Conservation (phyloP, 495 filamentous ascomycete species). For the Neurospora sp. region DNA sequence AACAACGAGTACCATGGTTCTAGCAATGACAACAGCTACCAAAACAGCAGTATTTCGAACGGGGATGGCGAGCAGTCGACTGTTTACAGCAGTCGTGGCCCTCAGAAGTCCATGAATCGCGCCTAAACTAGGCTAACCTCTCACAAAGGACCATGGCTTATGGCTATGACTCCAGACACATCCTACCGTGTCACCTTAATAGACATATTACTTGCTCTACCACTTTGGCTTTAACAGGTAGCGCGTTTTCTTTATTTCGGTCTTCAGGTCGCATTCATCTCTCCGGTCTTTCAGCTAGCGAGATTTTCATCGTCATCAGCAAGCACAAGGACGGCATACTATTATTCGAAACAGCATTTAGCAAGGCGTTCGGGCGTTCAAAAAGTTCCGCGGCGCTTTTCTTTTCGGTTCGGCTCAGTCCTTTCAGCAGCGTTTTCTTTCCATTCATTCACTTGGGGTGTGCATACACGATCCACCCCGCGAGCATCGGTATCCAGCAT, state of each 20-base stretch:
- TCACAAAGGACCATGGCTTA: neutral
- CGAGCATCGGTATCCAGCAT: neutral
- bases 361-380: neutral
- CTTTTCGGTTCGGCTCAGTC: neutral
- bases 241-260: neutral
- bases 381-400: neutral
- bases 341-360: neutral
- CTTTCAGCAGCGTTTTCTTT: neutral
- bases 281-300: neutral
- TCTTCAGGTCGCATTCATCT: neutral
- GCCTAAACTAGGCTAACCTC: neutral
- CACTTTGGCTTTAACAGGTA: neutral
- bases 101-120: neutral
- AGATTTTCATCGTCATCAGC: neutral
- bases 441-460: neutral
- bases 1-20: neutral
- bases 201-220: neutral
- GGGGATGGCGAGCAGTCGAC: neutral
- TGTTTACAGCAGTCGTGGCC: neutral
- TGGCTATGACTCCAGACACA: neutral
- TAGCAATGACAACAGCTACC: neutral
- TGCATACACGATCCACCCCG: neutral
- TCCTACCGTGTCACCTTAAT: neutral
- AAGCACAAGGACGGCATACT: neutral
- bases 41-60: neutral